Evolutionary conservation across 2,329 filamentous ascomycete genomes (phyloP).

Genomic region (Paraphaeosphaeria minitans): DNA sequence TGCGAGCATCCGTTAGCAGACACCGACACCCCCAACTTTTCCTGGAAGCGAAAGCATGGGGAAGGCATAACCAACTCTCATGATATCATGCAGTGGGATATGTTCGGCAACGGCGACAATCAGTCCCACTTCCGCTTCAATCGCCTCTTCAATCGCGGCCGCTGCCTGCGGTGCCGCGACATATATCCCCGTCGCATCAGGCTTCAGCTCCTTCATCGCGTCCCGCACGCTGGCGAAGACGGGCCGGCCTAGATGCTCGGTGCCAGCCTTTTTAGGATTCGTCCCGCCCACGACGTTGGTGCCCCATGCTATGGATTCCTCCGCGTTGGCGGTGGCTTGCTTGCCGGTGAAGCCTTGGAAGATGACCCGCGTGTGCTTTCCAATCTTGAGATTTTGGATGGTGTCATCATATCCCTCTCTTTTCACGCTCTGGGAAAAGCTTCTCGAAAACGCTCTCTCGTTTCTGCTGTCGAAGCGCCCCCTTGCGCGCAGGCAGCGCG

Average conservation of each 20-base stretch:
- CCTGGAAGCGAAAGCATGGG: neutral
- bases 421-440: constrained; percentile 36
- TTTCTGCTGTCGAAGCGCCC: too few species aligned
- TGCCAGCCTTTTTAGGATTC: constrained; percentile 69
- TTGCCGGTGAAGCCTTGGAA: constrained; percentile 74
- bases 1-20: constrained; percentile 31
- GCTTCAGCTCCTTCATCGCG: constrained; percentile 72
- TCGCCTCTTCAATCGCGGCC: constrained; percentile 77
- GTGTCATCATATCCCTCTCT: constrained; percentile 63
- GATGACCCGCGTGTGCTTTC: constrained; percentile 68
- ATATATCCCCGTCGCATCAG: constrained; percentile 79
- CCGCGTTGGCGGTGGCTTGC: constrained; percentile 74
- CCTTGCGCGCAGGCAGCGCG: constrained; percentile 12
- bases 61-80: constrained; percentile 59
- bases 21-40: too few species aligned
- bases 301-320: constrained; percentile 76
- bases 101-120: constrained; percentile 82
- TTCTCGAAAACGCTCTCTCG: too few species aligned
- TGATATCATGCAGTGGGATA: constrained; percentile 77
- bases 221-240: constrained; percentile 70
- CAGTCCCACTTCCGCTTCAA: constrained; percentile 77
- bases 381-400: constrained; percentile 69
- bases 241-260: constrained; percentile 73
- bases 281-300: constrained; percentile 82
- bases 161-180: constrained; percentile 77